Conservation (phyloP, 495 filamentous ascomycete genomes). For the Penicillium macrosclerotiorum region DNA sequence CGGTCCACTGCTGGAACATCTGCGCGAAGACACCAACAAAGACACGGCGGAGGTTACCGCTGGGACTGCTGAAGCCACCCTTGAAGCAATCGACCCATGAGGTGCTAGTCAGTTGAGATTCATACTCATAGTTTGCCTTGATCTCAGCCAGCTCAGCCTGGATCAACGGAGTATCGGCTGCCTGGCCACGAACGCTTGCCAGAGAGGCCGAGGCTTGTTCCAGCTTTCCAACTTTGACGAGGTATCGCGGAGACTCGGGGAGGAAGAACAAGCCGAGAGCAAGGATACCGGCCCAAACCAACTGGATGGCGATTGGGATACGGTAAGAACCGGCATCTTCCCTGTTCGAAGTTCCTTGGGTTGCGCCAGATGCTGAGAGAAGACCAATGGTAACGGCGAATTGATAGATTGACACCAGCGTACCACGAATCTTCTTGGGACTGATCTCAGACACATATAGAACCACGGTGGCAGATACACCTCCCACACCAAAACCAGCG, state of each 20-base stretch:
- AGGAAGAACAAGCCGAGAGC: constrained; percentile 62
- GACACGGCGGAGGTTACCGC: not conserved
- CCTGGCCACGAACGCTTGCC: constrained; percentile 35
- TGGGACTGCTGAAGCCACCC: too few species aligned
- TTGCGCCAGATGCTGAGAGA: constrained; percentile 63
- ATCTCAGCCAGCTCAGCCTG: constrained; percentile 67
- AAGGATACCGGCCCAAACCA: constrained; percentile 61
- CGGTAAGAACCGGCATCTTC: constrained; percentile 60
- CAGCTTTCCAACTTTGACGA: constrained; percentile 52
- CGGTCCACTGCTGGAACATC: not conserved
- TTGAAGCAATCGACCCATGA: not conserved
- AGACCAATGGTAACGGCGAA: constrained; percentile 67
- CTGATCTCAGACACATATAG: constrained; percentile 61
- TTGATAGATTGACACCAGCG: constrained; percentile 61
- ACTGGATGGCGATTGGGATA: constrained; percentile 62
- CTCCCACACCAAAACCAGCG: constrained; percentile 67
- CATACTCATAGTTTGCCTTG: constrained; percentile 37
- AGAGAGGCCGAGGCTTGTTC: constrained; percentile 28
- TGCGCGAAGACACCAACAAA: not conserved
- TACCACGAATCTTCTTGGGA: constrained; percentile 61
- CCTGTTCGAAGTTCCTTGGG: constrained; percentile 58
- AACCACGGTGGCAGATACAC: constrained; percentile 67
- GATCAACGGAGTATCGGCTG: constrained; percentile 57
- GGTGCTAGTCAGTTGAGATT: too few species aligned
- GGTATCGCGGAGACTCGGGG: constrained; percentile 67